These are phyloP conservation scores for Crithidia expoeki DNA, from an alignment of 208 protist species.

Conservation along the genomic window DNA sequence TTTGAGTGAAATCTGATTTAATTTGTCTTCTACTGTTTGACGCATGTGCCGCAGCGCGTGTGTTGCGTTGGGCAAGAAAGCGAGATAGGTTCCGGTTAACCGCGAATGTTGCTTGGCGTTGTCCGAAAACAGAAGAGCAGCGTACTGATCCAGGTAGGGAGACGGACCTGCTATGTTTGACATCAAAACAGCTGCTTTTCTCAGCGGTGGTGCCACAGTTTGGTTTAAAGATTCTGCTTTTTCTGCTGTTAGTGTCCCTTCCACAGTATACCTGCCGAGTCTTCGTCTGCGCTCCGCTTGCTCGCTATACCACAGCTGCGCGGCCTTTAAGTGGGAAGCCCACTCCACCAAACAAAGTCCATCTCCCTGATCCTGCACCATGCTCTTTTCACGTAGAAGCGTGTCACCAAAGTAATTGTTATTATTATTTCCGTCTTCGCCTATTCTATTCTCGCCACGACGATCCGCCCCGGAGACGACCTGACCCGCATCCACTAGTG, in stretches of 20 bases:
- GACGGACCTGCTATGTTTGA: conserved; percentile 22
- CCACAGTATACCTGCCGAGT: too few relatives aligned
- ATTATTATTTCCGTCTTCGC: not conserved
- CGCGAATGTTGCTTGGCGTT: conserved; percentile 15
- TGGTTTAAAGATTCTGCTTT: too few relatives aligned
- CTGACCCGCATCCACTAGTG: not conserved
- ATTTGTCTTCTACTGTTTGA: conserved; percentile 15
- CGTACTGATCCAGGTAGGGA: conserved; percentile 27
- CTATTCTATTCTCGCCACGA: not conserved
- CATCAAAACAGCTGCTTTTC: not conserved
- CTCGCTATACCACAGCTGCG: conserved; percentile 26
- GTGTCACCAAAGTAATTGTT: not conserved
- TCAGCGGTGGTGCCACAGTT: not conserved
- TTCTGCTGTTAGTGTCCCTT: not conserved
- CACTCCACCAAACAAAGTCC: conserved; percentile 37
- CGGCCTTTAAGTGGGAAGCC: conserved; percentile 31
- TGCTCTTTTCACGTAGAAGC: not conserved
- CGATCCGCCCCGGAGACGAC: not conserved
- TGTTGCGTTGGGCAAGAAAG: conserved; percentile 14
- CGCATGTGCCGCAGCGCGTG: conserved; percentile 25
- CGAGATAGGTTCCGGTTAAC: conserved; percentile 19
- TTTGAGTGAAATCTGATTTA: conserved; percentile 21
- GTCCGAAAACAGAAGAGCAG: conserved; percentile 26
- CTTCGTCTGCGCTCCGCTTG: conserved; percentile 3
- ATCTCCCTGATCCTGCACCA: conserved; percentile 24